phyloP scores from a whole-genome alignment of 371 early-diverging fungal species.

The Syncephalastrum monosporum region DNA sequence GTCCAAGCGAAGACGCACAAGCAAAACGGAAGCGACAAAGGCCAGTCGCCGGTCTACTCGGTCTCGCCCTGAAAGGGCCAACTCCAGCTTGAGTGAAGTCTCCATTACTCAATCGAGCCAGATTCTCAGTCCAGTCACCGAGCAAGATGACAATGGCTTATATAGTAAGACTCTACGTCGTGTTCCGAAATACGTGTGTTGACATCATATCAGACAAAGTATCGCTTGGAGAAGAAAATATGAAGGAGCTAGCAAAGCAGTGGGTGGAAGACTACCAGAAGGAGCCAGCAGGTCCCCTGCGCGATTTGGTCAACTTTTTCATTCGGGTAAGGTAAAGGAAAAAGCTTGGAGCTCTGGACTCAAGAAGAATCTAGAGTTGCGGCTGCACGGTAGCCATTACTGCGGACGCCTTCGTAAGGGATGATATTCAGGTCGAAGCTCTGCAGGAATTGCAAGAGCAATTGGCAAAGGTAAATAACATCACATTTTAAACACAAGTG shows the following conservation, averaged over 20 bases:
- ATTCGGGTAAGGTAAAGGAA: slow-evolving; percentile 47
- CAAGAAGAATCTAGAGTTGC: slow-evolving; percentile 25
- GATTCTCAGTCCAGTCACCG: slow-evolving; percentile 29
- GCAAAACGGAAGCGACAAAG: slow-evolving; percentile 7
- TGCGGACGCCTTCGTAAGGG: slow-evolving; percentile 31
- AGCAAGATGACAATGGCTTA: slow-evolving; percentile 16
- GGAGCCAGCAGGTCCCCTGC: slow-evolving; percentile 33
- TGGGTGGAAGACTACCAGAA: slow-evolving; percentile 29
- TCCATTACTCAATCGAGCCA: slow-evolving; percentile 26
- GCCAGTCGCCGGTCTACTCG: slow-evolving; percentile 4
- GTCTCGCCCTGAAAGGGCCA: slow-evolving; percentile 9
- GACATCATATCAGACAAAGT: slow-evolving; percentile 15
- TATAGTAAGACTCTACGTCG: slow-evolving; percentile 28
- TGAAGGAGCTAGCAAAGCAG: slow-evolving; percentile 25
- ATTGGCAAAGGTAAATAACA: slow-evolving; percentile 31
- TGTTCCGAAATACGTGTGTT: background rate
- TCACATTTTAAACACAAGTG: background rate
- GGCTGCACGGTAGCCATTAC: slow-evolving; percentile 44
- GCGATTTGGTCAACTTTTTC: slow-evolving; percentile 60
- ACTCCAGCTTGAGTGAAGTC: slow-evolving; percentile 11
- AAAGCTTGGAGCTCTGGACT: background rate
- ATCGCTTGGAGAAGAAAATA: slow-evolving; percentile 4
- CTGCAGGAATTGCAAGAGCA: slow-evolving; percentile 45
- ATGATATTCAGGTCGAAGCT: slow-evolving; percentile 39
- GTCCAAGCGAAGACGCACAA: slow-evolving; percentile 14